Evolutionary conservation across 495 filamentous ascomycete genomes (phyloP).

Genomic region (Pseudoneurospora amorphoporcata): DNA sequence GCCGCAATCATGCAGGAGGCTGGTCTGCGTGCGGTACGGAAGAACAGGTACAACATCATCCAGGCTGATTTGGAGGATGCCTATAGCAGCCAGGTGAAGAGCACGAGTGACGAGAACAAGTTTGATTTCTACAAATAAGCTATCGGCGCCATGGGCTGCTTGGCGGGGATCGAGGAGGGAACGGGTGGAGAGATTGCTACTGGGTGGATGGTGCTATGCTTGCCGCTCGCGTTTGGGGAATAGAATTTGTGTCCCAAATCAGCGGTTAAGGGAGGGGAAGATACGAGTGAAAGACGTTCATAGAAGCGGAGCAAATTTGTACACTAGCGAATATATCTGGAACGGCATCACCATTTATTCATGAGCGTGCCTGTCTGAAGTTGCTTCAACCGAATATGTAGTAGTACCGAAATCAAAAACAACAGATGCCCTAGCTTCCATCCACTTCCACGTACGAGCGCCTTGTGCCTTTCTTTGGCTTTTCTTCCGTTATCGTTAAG

Average conservation of each 20-base stretch:
- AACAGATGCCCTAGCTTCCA: not conserved
- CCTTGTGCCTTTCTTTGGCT: not conserved
- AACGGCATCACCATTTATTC: not conserved
- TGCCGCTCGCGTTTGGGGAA: not conserved
- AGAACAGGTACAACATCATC: slow-evolving; percentile 98
- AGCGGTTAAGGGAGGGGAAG: not conserved
- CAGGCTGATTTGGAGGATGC: slow-evolving; percentile 93
- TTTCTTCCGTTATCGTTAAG: too few relatives aligned
- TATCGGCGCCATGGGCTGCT: not conserved
- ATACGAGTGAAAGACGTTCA: not conserved
- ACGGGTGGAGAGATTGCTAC: not conserved
- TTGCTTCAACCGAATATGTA: not conserved
- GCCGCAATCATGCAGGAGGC: slow-evolving; percentile 99
- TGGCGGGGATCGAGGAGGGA: not conserved
- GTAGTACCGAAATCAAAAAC: not conserved
- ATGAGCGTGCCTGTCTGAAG: not conserved
- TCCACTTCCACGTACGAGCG: not conserved
- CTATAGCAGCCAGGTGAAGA: slow-evolving; percentile 91
- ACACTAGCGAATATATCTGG: not conserved
- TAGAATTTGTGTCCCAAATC: not conserved
- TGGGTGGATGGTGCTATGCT: slow-evolving; percentile 1
- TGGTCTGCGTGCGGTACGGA: slow-evolving; percentile 85
- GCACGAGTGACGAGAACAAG: slow-evolving; percentile 66
- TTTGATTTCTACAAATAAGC: slow-evolving; percentile 58
- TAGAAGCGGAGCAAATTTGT: not conserved